phyloP scores from a whole-genome alignment of 768 basidiomycete genomes.

The Exsudoporus frostii region DNA sequence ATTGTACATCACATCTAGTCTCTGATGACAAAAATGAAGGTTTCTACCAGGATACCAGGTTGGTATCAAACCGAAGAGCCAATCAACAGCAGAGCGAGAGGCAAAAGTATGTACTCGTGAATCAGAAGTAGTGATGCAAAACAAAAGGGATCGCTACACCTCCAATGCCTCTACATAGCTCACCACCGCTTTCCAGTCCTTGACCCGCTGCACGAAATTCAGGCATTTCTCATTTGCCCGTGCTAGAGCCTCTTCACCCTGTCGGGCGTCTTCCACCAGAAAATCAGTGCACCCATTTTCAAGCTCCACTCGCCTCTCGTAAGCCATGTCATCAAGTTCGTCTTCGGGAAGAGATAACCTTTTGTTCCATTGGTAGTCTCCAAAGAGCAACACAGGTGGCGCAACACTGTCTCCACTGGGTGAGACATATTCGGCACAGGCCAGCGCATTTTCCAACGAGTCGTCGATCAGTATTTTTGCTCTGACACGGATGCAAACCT shows the following conservation, averaged over 20 bases:
- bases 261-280: constrained; percentile 47
- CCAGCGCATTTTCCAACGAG: constrained; percentile 72
- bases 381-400: constrained; percentile 69
- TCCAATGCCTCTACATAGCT: constrained; percentile 37
- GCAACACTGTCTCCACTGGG: constrained; percentile 19
- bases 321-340: constrained; percentile 50
- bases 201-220: constrained; percentile 47
- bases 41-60: not conserved
- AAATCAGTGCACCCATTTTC: constrained; percentile 49
- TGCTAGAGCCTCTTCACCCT: constrained; percentile 34
- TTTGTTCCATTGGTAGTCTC: constrained; percentile 74
- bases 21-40: not conserved
- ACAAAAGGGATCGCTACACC: not conserved
- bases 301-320: constrained; percentile 45
- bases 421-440: constrained; percentile 41
- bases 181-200: constrained; percentile 61
- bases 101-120: not conserved
- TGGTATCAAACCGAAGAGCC: not conserved
- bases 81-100: not conserved
- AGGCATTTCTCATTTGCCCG: constrained; percentile 44
- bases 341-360: constrained; percentile 47
- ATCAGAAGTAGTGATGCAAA: not conserved
- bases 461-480: constrained; percentile 76
- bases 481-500: constrained; percentile 61
- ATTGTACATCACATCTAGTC: not conserved